These are phyloP conservation scores for Cokeromyces recurvatus DNA, from an alignment of 371 early-diverging fungal genomes.

Conservation along the genomic window DNA sequence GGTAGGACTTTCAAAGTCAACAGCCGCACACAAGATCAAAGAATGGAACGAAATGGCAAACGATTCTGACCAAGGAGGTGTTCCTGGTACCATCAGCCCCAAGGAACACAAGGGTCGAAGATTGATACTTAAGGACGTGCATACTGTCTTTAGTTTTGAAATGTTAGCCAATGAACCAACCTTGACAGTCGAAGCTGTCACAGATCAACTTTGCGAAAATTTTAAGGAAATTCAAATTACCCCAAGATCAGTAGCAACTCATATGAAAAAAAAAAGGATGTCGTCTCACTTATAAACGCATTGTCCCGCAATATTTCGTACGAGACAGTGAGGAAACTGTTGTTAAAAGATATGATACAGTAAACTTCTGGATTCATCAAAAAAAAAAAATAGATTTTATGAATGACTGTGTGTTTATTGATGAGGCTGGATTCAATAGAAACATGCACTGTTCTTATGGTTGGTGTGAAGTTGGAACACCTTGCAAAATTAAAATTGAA, in stretches of 20 bases:
- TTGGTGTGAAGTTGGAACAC: conserved; percentile 1
- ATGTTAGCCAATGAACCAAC: conserved; percentile 6
- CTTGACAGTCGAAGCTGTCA: conserved; percentile 11
- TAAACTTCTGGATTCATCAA: neutral
- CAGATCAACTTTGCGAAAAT: no score
- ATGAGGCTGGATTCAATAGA: no score
- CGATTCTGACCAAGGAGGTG: neutral
- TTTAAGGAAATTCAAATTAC: conserved; percentile 8
- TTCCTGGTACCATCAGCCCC: conserved; percentile 6
- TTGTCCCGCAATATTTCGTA: no score
- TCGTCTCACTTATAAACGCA: no score
- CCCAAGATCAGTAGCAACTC: no score
- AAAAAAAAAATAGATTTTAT: conserved; percentile 10
- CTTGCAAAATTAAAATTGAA: conserved; percentile 6
- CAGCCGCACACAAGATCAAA: no score
- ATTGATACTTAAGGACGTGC: no score
- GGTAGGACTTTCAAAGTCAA: no score
- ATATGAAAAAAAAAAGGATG: no score
- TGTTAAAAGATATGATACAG: conserved; percentile 3
- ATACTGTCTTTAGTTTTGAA: conserved; percentile 13
- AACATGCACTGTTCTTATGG: no score
- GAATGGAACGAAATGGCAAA: no score
- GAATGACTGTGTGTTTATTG: no score
- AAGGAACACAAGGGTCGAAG: conserved; percentile 6
- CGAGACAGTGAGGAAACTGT: conserved; percentile 6